Evolutionary conservation across 495 filamentous ascomycete genomes (phyloP), one percentile per base, ranked within the genome.

Genomic region (Glutinoglossum americanum): DNA sequence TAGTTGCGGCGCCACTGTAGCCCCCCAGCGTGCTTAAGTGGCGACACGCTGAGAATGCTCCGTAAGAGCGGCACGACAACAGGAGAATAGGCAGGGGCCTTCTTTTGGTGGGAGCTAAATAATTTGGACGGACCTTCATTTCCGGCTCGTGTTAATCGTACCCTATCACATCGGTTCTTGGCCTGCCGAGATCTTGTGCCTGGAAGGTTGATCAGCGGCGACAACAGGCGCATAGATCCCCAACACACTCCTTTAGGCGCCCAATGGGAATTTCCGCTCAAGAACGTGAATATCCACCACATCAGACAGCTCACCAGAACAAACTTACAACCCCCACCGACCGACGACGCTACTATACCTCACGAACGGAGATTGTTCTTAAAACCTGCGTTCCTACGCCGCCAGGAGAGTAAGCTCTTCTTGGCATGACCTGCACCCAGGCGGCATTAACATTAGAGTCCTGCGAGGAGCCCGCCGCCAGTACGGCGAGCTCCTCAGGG

Each of bases 381-480:
- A 4, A 23, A 45, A 3, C 13, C 41, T 13, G 13, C 37, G 13
- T 41, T 41, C 13, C 13, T 7, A 41, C 37, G 37, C 13, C 17
- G 37, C 13, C 32, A n/a, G n/a, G n/a, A n/a, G n/a, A n/a, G n/a
- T n/a, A n/a, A 5, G 10, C 19, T 45, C 1, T 15, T 53, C 28
- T 30, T 53, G 49, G 28, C 32, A 56, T 56, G 54, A 39, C 33
- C 5, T 56, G 54, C 21, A 41, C 54, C 30, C 33, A 37, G 33
- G 28, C 49, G 11, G 3, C 57, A 21, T 28, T 59, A 27, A 55
- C 57, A 1, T 8, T 58, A 11, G 60, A 63, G 54, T 55, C 64
- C 11, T 60, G 51, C 35, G 65, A 66, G 51, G 65, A 65, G 26
- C 63, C 65, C 32, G 37, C 61, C 0, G 48, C 60, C 5, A 57